Evolutionary conservation across 768 basidiomycete genomes (phyloP), one percentile per base, ranked within the genome.

Genomic region (Termitomyces sp.): DNA sequence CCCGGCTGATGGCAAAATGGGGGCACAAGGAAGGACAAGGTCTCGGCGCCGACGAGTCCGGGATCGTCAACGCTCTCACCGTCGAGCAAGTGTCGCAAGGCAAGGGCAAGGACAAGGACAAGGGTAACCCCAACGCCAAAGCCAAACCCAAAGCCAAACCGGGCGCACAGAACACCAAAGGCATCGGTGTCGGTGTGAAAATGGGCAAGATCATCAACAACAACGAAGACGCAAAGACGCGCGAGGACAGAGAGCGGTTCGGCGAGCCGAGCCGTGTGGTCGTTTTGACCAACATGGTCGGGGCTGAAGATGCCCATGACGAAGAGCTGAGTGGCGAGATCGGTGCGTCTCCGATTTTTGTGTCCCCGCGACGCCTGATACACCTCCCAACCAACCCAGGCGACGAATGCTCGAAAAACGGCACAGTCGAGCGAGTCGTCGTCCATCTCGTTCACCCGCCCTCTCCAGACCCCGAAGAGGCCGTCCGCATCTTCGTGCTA

Each of bases 11-110:
- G 94, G 91, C 91, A 3, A 97, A 95, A 75, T 95, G 91, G 91
- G 95, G 95, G 0, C 93, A 97, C 70, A 90, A 91, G 69, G 92
- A 93, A 70, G 96, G 96, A 1, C 88, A 94, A 73, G 95, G 95
- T 10, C 80, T 98, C 1, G 96, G 96, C 36, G 87, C 82, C 0
- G 85, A 91, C 60, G 91, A 87, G 8, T 80, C 82, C 2, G 95
- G 95, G 1, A 95, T 98, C 48, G 85, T 95, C 47, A 90, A 95
- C 59, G 93, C 95, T 5, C 81, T 98, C 4, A 82, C 86, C 0
- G 89, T 96, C 23, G 91, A 95, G 68, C 87, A 89, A 58, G 75
- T 83, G 16, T 68, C 74, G 32, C 73, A 69, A 47, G 73, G 72
- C 33, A 38, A 23, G 23, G 23, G 23, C 23, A 23, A 23, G 23